Base-by-base conservation (phyloP, 306 rosid species). In the Gillenia trifoliata region DNA sequence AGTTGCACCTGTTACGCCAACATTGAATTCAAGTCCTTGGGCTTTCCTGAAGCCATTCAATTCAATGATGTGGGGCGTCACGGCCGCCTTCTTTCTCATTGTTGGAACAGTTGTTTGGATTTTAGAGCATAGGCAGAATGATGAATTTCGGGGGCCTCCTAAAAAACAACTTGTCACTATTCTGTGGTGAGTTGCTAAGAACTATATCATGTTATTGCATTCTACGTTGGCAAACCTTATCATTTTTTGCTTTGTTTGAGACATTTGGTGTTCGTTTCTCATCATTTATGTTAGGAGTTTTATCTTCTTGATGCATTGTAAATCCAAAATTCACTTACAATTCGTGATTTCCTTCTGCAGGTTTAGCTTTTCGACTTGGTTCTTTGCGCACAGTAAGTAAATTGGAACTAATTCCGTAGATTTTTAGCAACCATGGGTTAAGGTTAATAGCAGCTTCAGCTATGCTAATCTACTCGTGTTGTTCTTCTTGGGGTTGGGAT, bases 141-240 rank as follows among this genome's bases (percentile, higher is more conserved):
- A 90, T 78, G 96, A 92, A 0, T 94, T 94, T 66, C 91, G 99
- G 17, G 99, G 99, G 59, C 96, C 99, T 80, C 99, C 99, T 3
- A 92, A 64, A 78, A 85, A 63, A 81, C 99, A 94, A 85, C 6
- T 85, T 13, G 77, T 87, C 64, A 94, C 99, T 22, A 33, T 83
- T 62, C 86, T 92, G 38, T 94, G 99, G 99, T 92, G 56, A 40
- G 76, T 19, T 3, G 16, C 29, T 31, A 78, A 77, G 90, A 55
- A 22, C 64, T 67, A 22, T 4, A 25, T 50, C 55, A 26, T 59
- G 64, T n/a, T 50, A 75, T 25, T 52, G 16, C 33, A 41, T 19
- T 77, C 16, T 59, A 40, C 54, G 34, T 7, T 8, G n/a, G 16
- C 34, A 38, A 16, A 33, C 34, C 26, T 76, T 9, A 26, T 76